A percentile compares a stretch with the other conserved stretches of the same genome.
Evolutionary conservation across 1,284 basidiomycete genomes (phyloP).

Genomic region (Ceratobasidium theobromae): DNA sequence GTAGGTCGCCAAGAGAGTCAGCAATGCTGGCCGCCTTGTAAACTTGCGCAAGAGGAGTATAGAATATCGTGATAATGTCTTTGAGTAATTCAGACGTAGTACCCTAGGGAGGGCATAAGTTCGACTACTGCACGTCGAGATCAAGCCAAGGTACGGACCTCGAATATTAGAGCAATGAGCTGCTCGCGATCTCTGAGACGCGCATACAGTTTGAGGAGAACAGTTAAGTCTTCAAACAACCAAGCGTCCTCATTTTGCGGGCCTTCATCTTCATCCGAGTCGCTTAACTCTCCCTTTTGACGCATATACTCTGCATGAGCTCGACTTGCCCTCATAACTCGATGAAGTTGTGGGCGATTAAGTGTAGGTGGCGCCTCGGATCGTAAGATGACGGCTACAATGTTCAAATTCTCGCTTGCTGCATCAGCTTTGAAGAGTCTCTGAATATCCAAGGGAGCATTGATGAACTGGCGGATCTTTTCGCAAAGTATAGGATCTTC

Average conservation of each 20-base stretch:
- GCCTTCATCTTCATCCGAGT: conserved; percentile 91
- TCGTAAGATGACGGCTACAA: conserved; percentile 82
- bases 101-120: too few relatives aligned
- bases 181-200: conserved; percentile 88
- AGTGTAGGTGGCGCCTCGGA: conserved; percentile 76
- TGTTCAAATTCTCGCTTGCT: conserved; percentile 73
- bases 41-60: conserved; percentile 95
- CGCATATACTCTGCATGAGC: conserved; percentile 75
- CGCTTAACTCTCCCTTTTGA: conserved; percentile 61
- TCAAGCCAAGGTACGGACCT: conserved; percentile 55
- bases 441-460: conserved; percentile 87
- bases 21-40: conserved; percentile 97
- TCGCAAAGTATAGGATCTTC: conserved; percentile 86
- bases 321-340: conserved; percentile 71
- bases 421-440: conserved; percentile 78
- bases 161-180: conserved; percentile 91
- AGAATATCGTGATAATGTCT: conserved; percentile 99
- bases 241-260: conserved; percentile 91
- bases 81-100: conserved; percentile 93
- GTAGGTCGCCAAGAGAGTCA: conserved; percentile 89
- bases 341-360: conserved; percentile 72
- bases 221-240: conserved; percentile 86
- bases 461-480: conserved; percentile 84
- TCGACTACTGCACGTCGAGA: conserved; percentile 6
- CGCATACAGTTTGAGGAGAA: conserved; percentile 76